Evolutionary conservation across 2,329 filamentous ascomycete genomes (phyloP), one percentile per base, ranked within the genome.

Genomic region (Nemania sp.): DNA sequence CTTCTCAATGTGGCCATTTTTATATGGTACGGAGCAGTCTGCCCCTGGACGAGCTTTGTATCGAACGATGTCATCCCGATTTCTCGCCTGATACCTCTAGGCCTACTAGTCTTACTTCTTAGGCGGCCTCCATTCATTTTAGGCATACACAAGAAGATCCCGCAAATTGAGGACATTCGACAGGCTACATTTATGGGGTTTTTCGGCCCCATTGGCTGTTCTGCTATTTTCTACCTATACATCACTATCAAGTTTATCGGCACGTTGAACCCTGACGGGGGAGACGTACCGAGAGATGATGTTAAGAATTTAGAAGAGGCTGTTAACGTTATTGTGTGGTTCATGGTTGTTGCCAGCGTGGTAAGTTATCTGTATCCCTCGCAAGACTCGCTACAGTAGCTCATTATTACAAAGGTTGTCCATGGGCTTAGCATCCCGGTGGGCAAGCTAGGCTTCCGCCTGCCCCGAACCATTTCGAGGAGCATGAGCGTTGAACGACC

Each of bases 161-260:
- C 88, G 32, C 93, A 97, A 77, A 94, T 97, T 49, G 88, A 93
- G 65, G 85, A 91, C 47, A 79, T 87, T 32, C 86, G 88, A 3
- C 93, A 97, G 72, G 93, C 93, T 1, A 81, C 92, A 0, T 97
- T 97, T 75, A 92, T 96, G 7, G 94, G 94, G 0, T 97, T 97
- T 82, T 98, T 98, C 72, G 94, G 94, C 0, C 94, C 94, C 0
- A 94, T 98, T 64, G 94, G 95, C 2, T 94, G 97, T 1, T 93
- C 92, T 18, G 94, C 93, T 0, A 87, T 97, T 22, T 98, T 97
- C 78, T 97, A 98, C 77, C 85, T 98, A 5, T 97, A 94, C 75
- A 84, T 97, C 69, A 90, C 88, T 47, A 79, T 92, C 1, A 92
- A 97, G 26, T 97, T 94, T 68, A 83, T 98, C 57, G 80, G 78